These are phyloP conservation scores for Backusella mclennaniae DNA, from an alignment of 192 early-diverging fungal genomes.

Conservation along the genomic window DNA sequence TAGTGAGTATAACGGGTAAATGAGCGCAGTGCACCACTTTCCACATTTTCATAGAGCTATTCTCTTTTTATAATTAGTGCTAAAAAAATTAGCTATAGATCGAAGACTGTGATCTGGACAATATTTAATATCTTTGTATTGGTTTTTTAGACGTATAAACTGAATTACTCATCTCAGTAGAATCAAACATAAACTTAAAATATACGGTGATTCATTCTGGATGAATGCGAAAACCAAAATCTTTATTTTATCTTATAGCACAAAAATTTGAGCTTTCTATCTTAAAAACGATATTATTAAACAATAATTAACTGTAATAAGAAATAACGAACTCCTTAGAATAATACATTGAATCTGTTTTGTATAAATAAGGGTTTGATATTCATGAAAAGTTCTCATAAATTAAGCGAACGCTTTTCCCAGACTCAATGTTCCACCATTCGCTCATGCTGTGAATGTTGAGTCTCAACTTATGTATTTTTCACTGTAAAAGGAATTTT, in stretches of 20 bases:
- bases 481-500: neutral
- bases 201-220: too few species aligned
- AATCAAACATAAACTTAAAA: neutral
- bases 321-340: neutral
- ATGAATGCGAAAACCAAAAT: too few species aligned
- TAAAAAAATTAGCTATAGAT: neutral
- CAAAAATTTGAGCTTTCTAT: too few species aligned
- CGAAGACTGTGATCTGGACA: neutral
- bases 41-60: neutral
- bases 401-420: neutral
- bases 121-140: neutral
- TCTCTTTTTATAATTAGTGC: neutral
- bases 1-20: neutral
- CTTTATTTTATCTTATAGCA: too few species aligned
- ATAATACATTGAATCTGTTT: neutral
- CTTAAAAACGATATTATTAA: neutral
- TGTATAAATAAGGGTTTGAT: neutral
- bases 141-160: neutral
- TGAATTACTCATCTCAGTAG: neutral
- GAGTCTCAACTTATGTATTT: neutral
- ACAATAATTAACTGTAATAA: neutral
- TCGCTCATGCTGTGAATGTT: neutral
- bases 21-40: neutral
- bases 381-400: conserved; percentile 2
- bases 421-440: neutral